phyloP scores from a whole-genome alignment of 345 rosid species.

The Salix exigua region DNA sequence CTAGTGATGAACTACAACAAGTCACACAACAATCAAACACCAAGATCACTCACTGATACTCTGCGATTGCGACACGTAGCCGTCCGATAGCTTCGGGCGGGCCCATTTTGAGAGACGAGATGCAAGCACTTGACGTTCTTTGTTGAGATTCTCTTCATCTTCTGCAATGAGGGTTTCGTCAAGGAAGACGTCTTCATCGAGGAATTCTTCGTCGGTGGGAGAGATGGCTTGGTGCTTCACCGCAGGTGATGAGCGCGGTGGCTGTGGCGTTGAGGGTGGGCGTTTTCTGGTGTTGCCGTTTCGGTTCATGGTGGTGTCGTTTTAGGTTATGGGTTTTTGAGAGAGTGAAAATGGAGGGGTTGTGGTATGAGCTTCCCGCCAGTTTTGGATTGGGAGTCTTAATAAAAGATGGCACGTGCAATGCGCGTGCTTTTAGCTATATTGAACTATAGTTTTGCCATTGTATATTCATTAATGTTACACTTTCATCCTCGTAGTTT shows the following conservation, averaged over 20 bases:
- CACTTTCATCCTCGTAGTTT: no score
- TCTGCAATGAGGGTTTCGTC: constrained; percentile 72
- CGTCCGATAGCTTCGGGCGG: constrained; percentile 66
- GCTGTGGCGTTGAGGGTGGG: constrained; percentile 42
- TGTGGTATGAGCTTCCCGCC: constrained; percentile 35
- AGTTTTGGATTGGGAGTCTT: constrained; percentile 9
- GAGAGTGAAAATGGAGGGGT: constrained; percentile 9
- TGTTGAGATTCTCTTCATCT: constrained; percentile 66
- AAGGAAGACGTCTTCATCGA: constrained; percentile 76
- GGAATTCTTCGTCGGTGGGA: constrained; percentile 66
- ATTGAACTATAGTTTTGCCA: no score
- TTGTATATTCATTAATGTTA: no score
- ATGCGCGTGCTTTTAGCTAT: no score
- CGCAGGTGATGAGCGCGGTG: constrained; percentile 37
- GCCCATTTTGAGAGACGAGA: constrained; percentile 65
- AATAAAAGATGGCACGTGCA: not conserved
- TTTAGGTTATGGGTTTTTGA: not conserved
- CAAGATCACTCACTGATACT: constrained; percentile 46
- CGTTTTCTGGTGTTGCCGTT: constrained; percentile 56
- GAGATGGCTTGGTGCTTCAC: constrained; percentile 47
- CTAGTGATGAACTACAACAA: not conserved
- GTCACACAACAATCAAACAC: not conserved
- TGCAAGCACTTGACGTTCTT: constrained; percentile 64
- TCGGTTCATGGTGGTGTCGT: constrained; percentile 36
- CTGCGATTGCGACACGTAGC: constrained; percentile 48